Conservation (phyloP, 345 rosid genomes). For the Eucalyptus sp. region DNA sequence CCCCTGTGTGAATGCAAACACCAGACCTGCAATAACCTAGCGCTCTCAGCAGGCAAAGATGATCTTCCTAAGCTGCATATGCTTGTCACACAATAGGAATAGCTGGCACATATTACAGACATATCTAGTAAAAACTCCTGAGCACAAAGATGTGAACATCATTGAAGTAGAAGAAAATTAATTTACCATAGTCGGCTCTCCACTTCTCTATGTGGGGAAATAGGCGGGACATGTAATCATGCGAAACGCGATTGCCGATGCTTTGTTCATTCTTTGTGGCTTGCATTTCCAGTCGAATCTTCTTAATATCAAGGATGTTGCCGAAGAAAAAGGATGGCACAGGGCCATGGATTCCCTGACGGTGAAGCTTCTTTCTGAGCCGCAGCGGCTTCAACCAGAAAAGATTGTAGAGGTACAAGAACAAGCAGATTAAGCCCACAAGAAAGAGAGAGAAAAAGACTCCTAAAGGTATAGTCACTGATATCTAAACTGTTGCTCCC, state of each 20-base stretch:
- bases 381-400: neutral
- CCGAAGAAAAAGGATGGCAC: neutral
- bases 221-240: neutral
- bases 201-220: neutral
- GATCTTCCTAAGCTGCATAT: neutral
- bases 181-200: neutral
- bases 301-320: constrained; percentile 3
- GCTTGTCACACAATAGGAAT: neutral
- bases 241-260: neutral
- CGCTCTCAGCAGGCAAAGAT: neutral
- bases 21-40: neutral
- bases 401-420: neutral
- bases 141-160: neutral
- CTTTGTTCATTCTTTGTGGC: neutral
- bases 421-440: neutral
- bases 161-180: neutral
- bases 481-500: neutral
- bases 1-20: neutral
- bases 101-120: neutral
- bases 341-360: constrained; percentile 9
- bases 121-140: neutral
- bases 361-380: neutral
- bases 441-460: neutral
- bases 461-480: neutral
- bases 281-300: neutral